These are phyloP conservation scores for Phytopythium chamaehyphon DNA, from an alignment of 352 stramenopile genomes.

Conservation along the genomic window DNA sequence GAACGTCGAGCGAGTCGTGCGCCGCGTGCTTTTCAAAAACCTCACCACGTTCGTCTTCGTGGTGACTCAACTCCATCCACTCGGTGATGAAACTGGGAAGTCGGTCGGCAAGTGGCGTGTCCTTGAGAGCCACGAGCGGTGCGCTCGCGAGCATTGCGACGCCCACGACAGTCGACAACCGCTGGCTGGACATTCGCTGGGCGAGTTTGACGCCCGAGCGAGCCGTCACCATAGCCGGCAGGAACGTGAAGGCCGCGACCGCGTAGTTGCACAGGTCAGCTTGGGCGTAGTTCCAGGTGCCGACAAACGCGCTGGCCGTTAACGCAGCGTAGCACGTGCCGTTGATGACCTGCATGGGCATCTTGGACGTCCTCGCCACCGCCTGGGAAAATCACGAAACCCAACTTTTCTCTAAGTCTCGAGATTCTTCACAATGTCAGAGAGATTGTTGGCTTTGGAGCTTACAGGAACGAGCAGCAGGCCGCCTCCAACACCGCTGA, in stretches of 20 bases:
- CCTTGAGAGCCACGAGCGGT: constrained; percentile 21
- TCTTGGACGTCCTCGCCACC: neutral
- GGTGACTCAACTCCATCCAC: constrained; percentile 1
- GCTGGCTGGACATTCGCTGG: constrained; percentile 17
- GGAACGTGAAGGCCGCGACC: constrained; percentile 15
- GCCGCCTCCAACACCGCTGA: constrained; percentile 21
- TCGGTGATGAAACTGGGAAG: constrained; percentile 3
- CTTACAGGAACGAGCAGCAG: constrained; percentile 25
- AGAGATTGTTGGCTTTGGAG: no score
- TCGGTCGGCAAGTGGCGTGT: constrained; percentile 5
- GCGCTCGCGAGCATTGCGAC: constrained; percentile 21
- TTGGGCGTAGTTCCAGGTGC: constrained; percentile 17
- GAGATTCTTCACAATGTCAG: no score
- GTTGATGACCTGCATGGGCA: constrained; percentile 11
- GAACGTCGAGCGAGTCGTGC: constrained; percentile 4
- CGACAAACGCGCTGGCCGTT: constrained; percentile 19
- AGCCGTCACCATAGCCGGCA: constrained; percentile 17
- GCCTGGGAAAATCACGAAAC: neutral
- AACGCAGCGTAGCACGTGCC: constrained; percentile 21
- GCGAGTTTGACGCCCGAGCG: constrained; percentile 17
- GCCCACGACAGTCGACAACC: constrained; percentile 15
- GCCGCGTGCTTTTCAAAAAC: no score
- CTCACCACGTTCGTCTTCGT: neutral
- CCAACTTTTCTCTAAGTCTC: no score
- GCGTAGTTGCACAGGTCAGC: constrained; percentile 20